Evolutionary conservation across 2,329 filamentous ascomycete species (phyloP), one percentile per base, ranked within the genome.

Genomic region (Colletotrichum sp.): DNA sequence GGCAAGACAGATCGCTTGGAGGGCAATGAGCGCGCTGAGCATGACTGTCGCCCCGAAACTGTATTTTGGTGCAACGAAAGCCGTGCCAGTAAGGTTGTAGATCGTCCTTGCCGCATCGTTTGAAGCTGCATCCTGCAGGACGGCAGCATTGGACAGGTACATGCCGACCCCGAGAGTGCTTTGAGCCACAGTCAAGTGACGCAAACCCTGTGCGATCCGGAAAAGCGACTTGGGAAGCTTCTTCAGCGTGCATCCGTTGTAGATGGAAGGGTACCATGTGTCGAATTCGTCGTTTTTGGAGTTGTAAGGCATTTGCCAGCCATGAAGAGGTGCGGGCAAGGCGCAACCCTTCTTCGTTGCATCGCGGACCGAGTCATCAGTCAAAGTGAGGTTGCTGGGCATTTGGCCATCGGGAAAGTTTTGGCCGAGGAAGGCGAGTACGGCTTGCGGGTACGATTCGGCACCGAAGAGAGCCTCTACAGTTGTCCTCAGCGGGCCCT

Each of bases 101-200:
- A 77, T 77, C 27, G 66, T 77, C 19, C 76, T 77, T 6, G 73
- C 68, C 15, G 72, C 76, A 39, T 77, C 76, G 30, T 72, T 77
- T 3, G 65, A 61, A 12, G 74, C 69, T 27, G 76, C 69, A 39
- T 73, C 70, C 36, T 65, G 70, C 9, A 77, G 36, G 1, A 77
- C 72, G 6, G 74, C 76, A 8, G 27, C 66, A 34, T 77, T 77
- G 9, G 74, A 71, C 22, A 77, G 62, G 44, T 74, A 77, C 69
- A 77, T 77, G 29, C 74, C 74, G 22, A 77, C 69, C 8, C 74
- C 76, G 16, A 77, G 69, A 13, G 74, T 76, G 59, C 74, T 76
- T 12, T 72, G 70, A 5, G 69, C 73, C 25, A 76, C 74, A 36
- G 71, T 69, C 22, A 44, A 39, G 29, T 74, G 66, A 22, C 52